Evolutionary conservation across 2,329 filamentous ascomycete species (phyloP), one percentile per base, ranked within the genome.

Genomic region (Sporothrix mexicana): DNA sequence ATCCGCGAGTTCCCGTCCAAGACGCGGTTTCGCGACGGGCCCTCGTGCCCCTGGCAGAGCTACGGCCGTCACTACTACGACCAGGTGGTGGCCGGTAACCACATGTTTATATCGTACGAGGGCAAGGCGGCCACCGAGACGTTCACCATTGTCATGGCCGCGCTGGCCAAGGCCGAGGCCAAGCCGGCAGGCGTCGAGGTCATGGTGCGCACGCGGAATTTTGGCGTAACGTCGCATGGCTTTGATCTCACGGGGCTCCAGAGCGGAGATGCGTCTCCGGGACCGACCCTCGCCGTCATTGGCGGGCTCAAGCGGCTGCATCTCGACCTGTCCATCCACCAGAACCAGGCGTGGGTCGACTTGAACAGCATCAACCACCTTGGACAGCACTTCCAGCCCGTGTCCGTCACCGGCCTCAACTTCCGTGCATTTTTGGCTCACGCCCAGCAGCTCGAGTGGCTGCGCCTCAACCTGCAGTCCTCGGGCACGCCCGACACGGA

Each of bases 1-100:
- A 80, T 92, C 30, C 85, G 90, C 20, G 88, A 92, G 77, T 91
- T 87, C 79, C 82, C 86, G 77, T 86, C 86, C 0, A 25, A 4
- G 0, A 83, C 79, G 10, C 86, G 89, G 4, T 77, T 77, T 13
- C 85, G 89, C 2, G 89, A 92, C 66, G 81, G 81, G 1, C 64
- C 45, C 0, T 20, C 73, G 13, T 77, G 75, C 0, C 72, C 76
- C 0, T 91, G 90, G 89, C 80, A 78, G 8, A 88, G 88, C 77
- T 91, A 89, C 75, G 88, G 71, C 36, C 47, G 3, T 1, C 30
- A 15, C 5, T 55, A 30, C 0, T 3, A 53, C 2, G 1, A 5
- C 8, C 17, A 47, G 12, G 12, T 15, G 8, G 13, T 23, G 1
- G 62, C 88, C 2, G 79, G 81, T 20, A 77, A 77, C 0, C 85